A percentile compares a stretch with the other conserved stretches of the same genome.
phyloP scores from a whole-genome alignment of 768 basidiomycete genomes.

The Paxillus involutus region DNA sequence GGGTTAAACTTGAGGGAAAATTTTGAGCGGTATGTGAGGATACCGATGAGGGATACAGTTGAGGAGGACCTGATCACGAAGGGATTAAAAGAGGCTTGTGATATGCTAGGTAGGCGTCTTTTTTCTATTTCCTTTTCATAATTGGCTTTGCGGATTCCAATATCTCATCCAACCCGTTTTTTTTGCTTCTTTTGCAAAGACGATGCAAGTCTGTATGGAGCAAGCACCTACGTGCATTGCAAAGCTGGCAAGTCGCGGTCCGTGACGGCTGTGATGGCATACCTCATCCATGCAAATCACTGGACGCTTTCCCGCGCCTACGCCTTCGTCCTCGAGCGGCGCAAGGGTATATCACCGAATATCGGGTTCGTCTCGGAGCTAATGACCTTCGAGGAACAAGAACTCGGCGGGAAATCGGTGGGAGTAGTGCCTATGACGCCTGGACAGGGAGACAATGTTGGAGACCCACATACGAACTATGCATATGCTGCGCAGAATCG shows the following conservation, averaged over 20 bases:
- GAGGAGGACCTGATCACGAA: conserved; percentile 87
- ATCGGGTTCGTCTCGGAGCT: conserved; percentile 97
- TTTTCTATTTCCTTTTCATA: conserved; percentile 2
- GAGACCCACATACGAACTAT: conserved; percentile 37
- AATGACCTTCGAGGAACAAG: conserved; percentile 96
- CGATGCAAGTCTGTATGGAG: conserved; percentile 86
- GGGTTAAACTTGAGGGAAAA: conserved; percentile 62
- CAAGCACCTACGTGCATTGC: conserved; percentile 94
- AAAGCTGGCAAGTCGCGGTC: conserved; percentile 95
- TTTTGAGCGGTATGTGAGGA: conserved; percentile 83
- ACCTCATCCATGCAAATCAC: conserved; percentile 95
- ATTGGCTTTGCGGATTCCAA: conserved; percentile 4
- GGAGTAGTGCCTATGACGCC: conserved; percentile 19
- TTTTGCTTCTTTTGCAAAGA: conserved; percentile 45
- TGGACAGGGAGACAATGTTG: conserved; percentile 16
- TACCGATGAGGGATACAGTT: conserved; percentile 94
- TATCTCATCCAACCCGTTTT: conserved; percentile 1
- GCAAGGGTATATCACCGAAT: conserved; percentile 94
- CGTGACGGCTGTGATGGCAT: conserved; percentile 95
- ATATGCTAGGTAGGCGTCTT: conserved; percentile 67
- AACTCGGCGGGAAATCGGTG: conserved; percentile 57
- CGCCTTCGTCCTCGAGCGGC: conserved; percentile 85
- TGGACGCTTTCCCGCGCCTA: conserved; percentile 95
- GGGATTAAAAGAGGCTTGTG: conserved; percentile 83
- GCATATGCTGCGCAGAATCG: conserved; percentile 46